phyloP scores from a whole-genome alignment of 179 eudicot species.

The Corrigiola litoralis region DNA sequence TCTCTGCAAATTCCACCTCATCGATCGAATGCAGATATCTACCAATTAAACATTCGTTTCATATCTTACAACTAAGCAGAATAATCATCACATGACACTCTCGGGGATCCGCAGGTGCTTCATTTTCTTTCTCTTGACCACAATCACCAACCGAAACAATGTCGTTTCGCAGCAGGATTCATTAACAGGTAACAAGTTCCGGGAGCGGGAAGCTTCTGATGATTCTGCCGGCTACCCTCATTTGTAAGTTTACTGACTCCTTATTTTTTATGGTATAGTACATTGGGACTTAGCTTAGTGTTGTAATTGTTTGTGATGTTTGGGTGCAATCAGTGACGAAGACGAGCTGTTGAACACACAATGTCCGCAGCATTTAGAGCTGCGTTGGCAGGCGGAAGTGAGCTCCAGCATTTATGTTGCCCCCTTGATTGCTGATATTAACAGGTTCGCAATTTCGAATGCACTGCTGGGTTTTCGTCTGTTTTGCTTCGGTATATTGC shows the following conservation, averaged over 20 bases:
- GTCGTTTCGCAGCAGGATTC: conserved; percentile 28
- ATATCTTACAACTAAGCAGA: neutral
- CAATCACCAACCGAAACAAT: conserved; percentile 20
- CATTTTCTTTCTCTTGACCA: conserved; percentile 23
- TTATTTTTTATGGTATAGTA: no score
- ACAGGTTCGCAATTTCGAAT: conserved; percentile 46
- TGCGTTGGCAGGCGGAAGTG: conserved; percentile 98
- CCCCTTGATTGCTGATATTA: conserved; percentile 90
- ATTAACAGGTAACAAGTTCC: conserved; percentile 50
- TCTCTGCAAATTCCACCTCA: no score
- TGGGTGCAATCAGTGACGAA: conserved; percentile 54
- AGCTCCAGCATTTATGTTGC: conserved; percentile 94
- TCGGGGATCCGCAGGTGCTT: conserved; percentile 24
- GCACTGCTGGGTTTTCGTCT: neutral
- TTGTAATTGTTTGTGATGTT: neutral
- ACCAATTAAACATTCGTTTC: neutral
- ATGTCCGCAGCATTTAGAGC: conserved; percentile 86
- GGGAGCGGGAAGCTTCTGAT: conserved; percentile 71
- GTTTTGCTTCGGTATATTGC: no score
- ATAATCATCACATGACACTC: conserved; percentile 37
- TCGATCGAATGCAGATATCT: neutral
- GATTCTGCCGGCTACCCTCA: conserved; percentile 64
- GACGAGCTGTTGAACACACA: conserved; percentile 83
- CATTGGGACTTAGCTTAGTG: neutral
- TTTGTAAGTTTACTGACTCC: conserved; percentile 55